Base-by-base conservation (phyloP, 2,329 filamentous ascomycete genomes). In the Pyrenochaeta sp. region DNA sequence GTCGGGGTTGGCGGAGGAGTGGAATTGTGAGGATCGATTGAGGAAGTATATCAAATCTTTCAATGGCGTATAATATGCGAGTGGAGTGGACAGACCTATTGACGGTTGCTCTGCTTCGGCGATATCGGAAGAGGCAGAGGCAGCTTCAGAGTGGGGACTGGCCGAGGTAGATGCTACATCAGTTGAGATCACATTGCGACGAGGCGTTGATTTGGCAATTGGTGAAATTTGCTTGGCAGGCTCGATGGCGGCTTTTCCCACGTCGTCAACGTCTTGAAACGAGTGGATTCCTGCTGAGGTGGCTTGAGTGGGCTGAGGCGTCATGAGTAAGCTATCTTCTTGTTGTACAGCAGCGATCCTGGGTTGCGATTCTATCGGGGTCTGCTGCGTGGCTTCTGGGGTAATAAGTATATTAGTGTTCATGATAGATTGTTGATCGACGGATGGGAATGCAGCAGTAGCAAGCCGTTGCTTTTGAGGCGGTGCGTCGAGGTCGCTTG, bases 31-130 rank as follows among this genome's bases (percentile, higher is more conserved):
- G 37, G 69, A 70, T 52, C 72, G 72, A 59, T 83, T 82, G 44
- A 83, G 69, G 58, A 76, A 74, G 58, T 71, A 73, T 12, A 68
- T 44, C 2, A 83, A 71, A 36, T 76, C 72, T 42, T 76, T 70
- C 0, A 84, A 74, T 0, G 80, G 78, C 0, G 77, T 78, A 70
- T 82, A 83, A 71, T 83, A 84, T 5, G 77, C 72, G n/a, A 78
- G 62, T 0, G 74, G 63, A 0, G 81, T 82, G 1, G 69, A 71
- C 37, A 79, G 67, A 44, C 80, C 81, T 46, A 75, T 68, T n/a
- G 67, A 69, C 4, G 74, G 71, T 13, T 36, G 50, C 1, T 60
- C 36, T 5, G 45, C 19, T n/a, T 64, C 44, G 36, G 44, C 47
- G 22, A 60, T 48, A 46, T 65, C 61, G 27, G 70, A 69, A 3